Evolutionary conservation across 2,329 filamentous ascomycete genomes (phyloP).

Genomic region (Cercospora sp.): DNA sequence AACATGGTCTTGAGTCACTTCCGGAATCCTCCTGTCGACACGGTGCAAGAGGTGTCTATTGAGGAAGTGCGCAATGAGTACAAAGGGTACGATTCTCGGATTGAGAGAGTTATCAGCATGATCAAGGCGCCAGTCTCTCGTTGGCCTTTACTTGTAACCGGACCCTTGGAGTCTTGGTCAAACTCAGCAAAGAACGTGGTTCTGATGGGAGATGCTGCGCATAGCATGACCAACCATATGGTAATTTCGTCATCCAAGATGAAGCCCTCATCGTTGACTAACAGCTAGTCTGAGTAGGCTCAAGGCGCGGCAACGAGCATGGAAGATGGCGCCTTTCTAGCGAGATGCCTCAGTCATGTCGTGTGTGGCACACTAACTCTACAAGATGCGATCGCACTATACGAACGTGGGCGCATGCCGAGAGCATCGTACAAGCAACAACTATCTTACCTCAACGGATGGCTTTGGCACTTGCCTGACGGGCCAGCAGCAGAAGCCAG

Average conservation of each 20-base stretch:
- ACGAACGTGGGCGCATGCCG: constrained; percentile 47
- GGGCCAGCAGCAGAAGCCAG: constrained; percentile 39
- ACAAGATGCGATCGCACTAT: constrained; percentile 41
- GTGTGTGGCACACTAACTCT: constrained; percentile 39
- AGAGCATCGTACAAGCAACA: constrained; percentile 48
- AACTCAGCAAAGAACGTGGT: constrained; percentile 46
- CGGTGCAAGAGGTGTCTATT: constrained; percentile 43
- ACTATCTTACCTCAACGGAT: constrained; percentile 43
- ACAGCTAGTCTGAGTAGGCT: neutral
- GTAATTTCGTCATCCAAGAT: constrained; percentile 15
- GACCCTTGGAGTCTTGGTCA: constrained; percentile 46
- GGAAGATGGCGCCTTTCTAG: constrained; percentile 40
- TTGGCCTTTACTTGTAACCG: constrained; percentile 49
- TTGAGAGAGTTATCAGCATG: constrained; percentile 46
- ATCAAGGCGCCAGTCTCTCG: constrained; percentile 40
- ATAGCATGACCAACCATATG: constrained; percentile 48
- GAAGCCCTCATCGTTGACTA: constrained; percentile 38
- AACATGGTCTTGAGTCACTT: constrained; percentile 51
- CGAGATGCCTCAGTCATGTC: constrained; percentile 41
- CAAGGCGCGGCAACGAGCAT: constrained; percentile 24
- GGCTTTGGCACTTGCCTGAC: constrained; percentile 41
- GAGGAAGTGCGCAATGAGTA: constrained; percentile 47
- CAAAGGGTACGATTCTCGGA: constrained; percentile 48
- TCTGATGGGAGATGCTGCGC: constrained; percentile 48
- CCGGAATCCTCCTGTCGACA: constrained; percentile 40